Percentiles rank a stretch among this genome's conserved stretches.
These are phyloP conservation scores for Leptodontidium sp. DNA, from an alignment of 2,329 filamentous ascomycete genomes.

Conservation along the genomic window DNA sequence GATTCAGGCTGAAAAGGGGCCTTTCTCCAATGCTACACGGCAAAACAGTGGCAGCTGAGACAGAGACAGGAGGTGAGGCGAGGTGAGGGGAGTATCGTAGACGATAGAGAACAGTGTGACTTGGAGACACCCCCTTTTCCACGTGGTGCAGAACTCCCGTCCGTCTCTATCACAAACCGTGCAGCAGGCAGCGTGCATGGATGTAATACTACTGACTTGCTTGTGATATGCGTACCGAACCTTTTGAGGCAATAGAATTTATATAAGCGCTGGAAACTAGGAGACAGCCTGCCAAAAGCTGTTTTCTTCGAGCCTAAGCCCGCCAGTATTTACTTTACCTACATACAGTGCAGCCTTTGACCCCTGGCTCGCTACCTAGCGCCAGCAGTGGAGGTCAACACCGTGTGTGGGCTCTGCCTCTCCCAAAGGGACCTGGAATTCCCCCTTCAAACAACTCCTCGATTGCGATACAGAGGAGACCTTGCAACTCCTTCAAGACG, in stretches of 20 bases:
- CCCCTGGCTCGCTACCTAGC: constrained; percentile 20
- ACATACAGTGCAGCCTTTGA: neutral
- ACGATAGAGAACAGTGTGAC: neutral
- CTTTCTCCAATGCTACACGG: neutral
- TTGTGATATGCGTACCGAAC: neutral
- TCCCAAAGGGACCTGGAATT: neutral
- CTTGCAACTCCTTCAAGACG: neutral
- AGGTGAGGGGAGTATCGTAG: neutral
- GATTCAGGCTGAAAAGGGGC: neutral
- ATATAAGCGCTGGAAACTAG: neutral
- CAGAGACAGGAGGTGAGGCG: neutral
- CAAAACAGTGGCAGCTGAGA: constrained; percentile 1
- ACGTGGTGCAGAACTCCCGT: neutral
- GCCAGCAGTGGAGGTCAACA: constrained; percentile 8
- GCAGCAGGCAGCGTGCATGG: neutral
- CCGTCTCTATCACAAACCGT: neutral
- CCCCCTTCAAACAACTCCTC: neutral
- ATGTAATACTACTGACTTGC: neutral
- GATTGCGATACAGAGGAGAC: constrained; percentile 4
- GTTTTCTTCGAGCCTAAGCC: constrained; percentile 4
- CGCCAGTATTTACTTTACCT: neutral
- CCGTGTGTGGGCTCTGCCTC: neutral
- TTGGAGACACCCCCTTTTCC: neutral
- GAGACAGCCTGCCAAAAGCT: neutral
- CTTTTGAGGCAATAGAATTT: neutral